A percentile compares a stretch with the other conserved stretches of the same genome.
These are phyloP conservation scores for Exophiala dermatitidis DNA, from an alignment of 2,329 filamentous ascomycete genomes.

Conservation along the genomic window DNA sequence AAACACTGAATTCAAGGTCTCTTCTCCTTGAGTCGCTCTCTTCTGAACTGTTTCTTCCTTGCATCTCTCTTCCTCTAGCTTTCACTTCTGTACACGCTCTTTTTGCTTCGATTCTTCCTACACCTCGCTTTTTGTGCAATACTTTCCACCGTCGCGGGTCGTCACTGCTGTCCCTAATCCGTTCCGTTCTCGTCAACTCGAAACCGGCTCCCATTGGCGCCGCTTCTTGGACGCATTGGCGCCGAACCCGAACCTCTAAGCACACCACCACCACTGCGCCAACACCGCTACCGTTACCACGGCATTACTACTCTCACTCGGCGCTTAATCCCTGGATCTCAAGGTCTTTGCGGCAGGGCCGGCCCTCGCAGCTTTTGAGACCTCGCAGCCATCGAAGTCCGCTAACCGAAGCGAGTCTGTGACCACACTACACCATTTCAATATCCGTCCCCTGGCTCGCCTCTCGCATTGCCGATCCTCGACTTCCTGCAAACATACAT, in stretches of 20 bases:
- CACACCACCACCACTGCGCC: conserved; percentile 2
- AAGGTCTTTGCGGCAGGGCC: conserved; percentile 19
- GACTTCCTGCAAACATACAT: conserved; percentile 4
- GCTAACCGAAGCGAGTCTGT: conserved; percentile 10
- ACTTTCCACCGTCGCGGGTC: conserved; percentile 12
- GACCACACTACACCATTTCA: conserved; percentile 12
- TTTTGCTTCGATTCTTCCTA: conserved; percentile 6
- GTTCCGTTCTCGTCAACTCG: conserved; percentile 15
- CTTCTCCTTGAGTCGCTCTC: background rate
- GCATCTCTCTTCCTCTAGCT: background rate
- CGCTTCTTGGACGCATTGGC: conserved; percentile 19
- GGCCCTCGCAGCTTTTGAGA: conserved; percentile 16
- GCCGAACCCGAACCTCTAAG: conserved; percentile 12
- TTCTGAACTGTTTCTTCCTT: conserved; percentile 4
- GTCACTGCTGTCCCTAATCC: conserved; percentile 6
- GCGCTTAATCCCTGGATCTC: conserved; percentile 26
- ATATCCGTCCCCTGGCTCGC: conserved; percentile 19
- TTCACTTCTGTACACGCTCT: conserved; percentile 12
- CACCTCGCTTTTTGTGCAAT: conserved; percentile 2
- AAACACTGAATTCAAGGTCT: background rate
- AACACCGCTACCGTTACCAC: background rate
- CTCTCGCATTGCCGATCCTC: conserved; percentile 10
- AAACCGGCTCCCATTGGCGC: conserved; percentile 16
- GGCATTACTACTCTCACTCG: background rate
- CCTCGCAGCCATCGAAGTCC: conserved; percentile 9